These are phyloP conservation scores for Hansenula lynferdii DNA, from an alignment of 1,139 yeast genomes.

Conservation along the genomic window DNA sequence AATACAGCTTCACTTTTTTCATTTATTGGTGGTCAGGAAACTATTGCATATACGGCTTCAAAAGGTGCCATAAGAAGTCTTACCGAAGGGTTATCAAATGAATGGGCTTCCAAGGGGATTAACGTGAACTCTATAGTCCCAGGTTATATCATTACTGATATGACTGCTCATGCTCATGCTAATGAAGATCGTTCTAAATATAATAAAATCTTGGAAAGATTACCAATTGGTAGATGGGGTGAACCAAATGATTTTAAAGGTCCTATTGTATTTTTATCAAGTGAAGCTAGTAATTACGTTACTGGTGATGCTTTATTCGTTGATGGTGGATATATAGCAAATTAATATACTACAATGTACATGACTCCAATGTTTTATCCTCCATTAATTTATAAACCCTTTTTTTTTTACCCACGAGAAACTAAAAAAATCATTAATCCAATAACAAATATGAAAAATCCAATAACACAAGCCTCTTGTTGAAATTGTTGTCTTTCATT, in stretches of 20 bases:
- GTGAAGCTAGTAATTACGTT: constrained; percentile 46
- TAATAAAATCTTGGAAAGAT: constrained; percentile 34
- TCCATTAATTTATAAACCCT: too few relatives aligned
- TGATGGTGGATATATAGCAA: constrained; percentile 56
- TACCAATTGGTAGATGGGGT: constrained; percentile 51
- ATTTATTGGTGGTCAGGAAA: constrained; percentile 37
- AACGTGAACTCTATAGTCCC: constrained; percentile 53
- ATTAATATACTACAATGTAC: too few relatives aligned
- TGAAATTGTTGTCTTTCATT: neutral
- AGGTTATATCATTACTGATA: constrained; percentile 49
- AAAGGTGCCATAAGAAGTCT: constrained; percentile 47
- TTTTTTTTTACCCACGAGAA: neutral
- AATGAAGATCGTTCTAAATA: constrained; percentile 23
- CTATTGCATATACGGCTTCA: constrained; percentile 47
- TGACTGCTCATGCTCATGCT: constrained; percentile 36
- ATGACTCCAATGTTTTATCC: too few relatives aligned
- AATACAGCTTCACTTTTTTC: constrained; percentile 54
- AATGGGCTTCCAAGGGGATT: constrained; percentile 47
- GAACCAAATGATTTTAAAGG: constrained; percentile 51
- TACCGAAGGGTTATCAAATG: constrained; percentile 46
- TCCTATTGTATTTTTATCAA: constrained; percentile 45
- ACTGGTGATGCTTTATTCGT: constrained; percentile 49
- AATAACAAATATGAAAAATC: neutral
- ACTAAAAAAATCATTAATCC: neutral
- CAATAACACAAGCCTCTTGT: neutral